phyloP scores from a whole-genome alignment of 495 filamentous ascomycete genomes.

The Pyrenopolyporus hunteri region DNA sequence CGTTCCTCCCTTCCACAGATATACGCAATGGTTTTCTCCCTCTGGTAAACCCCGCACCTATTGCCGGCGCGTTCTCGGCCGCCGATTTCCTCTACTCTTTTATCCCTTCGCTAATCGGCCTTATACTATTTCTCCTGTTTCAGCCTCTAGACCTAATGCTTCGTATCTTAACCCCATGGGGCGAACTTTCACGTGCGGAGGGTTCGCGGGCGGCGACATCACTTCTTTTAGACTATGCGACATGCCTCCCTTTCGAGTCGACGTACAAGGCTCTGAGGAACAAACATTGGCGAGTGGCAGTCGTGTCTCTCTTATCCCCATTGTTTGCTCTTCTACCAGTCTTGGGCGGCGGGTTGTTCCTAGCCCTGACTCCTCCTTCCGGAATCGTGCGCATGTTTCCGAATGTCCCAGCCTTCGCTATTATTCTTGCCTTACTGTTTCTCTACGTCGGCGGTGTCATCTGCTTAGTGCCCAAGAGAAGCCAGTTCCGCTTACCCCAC shows the following conservation, averaged over 20 bases:
- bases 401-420: constrained; percentile 70
- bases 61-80: constrained; percentile 71
- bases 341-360: constrained; percentile 79
- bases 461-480: constrained; percentile 59
- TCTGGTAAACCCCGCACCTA: constrained; percentile 64
- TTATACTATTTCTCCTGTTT: constrained; percentile 75
- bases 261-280: constrained; percentile 66
- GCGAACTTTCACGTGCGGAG: constrained; percentile 58
- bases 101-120: constrained; percentile 76
- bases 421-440: constrained; percentile 70
- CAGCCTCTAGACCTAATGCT: constrained; percentile 78
- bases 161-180: constrained; percentile 78
- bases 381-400: constrained; percentile 69
- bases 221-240: constrained; percentile 75
- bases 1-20: constrained; percentile 71
- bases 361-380: constrained; percentile 67
- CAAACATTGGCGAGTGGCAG: constrained; percentile 73
- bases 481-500: constrained; percentile 69
- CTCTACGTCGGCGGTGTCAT: constrained; percentile 63
- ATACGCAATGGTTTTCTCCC: constrained; percentile 74
- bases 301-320: constrained; percentile 68
- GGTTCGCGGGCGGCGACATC: constrained; percentile 71
- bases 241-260: constrained; percentile 66
- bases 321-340: constrained; percentile 72
- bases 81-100: constrained; percentile 91